phyloP scores from a whole-genome alignment of 352 stramenopile genomes.

The Elongisporangium anandrum region DNA sequence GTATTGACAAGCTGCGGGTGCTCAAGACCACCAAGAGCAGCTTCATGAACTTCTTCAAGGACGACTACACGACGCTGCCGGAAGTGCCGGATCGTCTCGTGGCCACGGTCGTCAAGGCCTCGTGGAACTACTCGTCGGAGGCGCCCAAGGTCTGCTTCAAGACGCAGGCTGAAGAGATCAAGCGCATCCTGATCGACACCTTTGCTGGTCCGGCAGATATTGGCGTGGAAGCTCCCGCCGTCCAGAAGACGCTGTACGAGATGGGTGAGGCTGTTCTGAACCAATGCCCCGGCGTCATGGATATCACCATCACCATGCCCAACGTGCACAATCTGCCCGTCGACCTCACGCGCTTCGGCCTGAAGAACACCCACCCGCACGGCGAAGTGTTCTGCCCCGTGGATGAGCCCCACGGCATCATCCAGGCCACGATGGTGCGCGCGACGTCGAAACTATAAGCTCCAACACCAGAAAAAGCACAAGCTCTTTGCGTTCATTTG shows the following conservation, averaged over 20 bases:
- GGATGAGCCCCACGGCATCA: constrained; percentile 86
- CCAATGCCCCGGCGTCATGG: constrained; percentile 54
- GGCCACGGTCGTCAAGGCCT: constrained; percentile 64
- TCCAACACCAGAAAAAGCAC: background rate
- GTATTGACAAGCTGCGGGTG: constrained; percentile 66
- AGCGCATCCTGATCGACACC: constrained; percentile 65
- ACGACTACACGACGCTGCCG: constrained; percentile 74
- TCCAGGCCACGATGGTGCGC: constrained; percentile 75
- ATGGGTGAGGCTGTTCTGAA: constrained; percentile 83
- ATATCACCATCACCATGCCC: constrained; percentile 77
- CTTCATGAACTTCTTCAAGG: constrained; percentile 85
- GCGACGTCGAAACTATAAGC: constrained; percentile 46
- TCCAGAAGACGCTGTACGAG: constrained; percentile 84
- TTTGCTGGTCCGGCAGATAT: constrained; percentile 78
- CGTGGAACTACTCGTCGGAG: constrained; percentile 66
- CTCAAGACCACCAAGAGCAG: constrained; percentile 89
- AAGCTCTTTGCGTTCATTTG: background rate
- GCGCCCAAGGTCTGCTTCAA: constrained; percentile 32
- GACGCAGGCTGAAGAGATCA: constrained; percentile 43
- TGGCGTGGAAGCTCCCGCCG: constrained; percentile 66
- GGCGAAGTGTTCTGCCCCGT: constrained; percentile 86
- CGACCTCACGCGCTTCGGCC: constrained; percentile 74
- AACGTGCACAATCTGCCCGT: constrained; percentile 90
- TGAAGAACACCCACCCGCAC: constrained; percentile 85
- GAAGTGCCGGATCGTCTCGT: constrained; percentile 77